Percentiles rank a stretch among this genome's conserved stretches.
Conservation (phyloP, 768 basidiomycete genomes). For the Cytidiella melzeri region DNA sequence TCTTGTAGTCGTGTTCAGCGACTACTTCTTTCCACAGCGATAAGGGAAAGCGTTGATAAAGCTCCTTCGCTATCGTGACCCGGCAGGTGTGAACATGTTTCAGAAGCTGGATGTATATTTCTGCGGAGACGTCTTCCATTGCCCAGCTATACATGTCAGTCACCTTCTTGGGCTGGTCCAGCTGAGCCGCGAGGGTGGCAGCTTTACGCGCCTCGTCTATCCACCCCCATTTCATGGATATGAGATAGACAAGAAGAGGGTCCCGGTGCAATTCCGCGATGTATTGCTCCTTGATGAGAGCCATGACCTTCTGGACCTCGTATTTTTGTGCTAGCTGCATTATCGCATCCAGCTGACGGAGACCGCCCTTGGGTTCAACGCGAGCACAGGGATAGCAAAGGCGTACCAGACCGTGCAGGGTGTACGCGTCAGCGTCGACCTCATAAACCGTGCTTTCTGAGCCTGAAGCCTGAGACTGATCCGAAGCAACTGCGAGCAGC, state of each 20-base stretch:
- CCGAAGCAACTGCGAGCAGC: not conserved
- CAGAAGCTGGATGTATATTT: not conserved
- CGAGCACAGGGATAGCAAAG: not conserved
- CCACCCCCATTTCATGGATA: not conserved
- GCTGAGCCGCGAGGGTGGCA: not conserved
- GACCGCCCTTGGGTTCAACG: not conserved
- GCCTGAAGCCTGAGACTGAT: too few species aligned
- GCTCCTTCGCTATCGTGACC: not conserved
- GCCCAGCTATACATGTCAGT: not conserved
- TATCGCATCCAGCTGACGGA: too few species aligned
- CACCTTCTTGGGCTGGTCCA: too few species aligned
- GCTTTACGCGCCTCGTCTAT: not conserved
- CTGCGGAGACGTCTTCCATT: not conserved
- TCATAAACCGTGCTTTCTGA: too few species aligned
- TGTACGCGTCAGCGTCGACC: too few species aligned
- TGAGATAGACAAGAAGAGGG: not conserved
- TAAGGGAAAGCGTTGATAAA: too few species aligned
- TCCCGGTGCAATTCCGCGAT: not conserved
- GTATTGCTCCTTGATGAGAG: not conserved
- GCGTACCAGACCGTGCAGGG: too few species aligned
- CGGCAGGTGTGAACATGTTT: not conserved
- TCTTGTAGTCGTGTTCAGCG: too few species aligned
- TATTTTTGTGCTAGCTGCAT: not conserved
- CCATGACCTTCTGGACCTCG: not conserved
- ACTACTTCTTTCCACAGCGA: too few species aligned